phyloP scores from a whole-genome alignment of 208 protist species.

The Novymonas esmeraldas region DNA sequence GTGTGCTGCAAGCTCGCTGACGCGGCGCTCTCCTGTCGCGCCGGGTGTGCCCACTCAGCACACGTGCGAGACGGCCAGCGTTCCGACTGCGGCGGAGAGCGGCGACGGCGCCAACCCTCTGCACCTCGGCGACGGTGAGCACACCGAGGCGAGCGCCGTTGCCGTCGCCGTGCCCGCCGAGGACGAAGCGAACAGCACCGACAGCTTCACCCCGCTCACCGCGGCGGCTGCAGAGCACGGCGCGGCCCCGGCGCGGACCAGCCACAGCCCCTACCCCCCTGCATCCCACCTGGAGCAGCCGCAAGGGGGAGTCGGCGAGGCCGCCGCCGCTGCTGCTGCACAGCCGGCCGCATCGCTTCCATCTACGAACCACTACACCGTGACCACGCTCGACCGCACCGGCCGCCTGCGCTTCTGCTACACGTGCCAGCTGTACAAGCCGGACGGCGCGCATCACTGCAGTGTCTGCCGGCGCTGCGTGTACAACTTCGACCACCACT shows the following conservation, averaged over 20 bases:
- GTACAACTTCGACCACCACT: slow-evolving; percentile 92
- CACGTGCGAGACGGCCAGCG: background rate
- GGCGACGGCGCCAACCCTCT: background rate
- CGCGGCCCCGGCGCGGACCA: background rate
- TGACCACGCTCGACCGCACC: slow-evolving; percentile 35
- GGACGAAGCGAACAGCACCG: no score
- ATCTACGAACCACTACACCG: slow-evolving; percentile 41
- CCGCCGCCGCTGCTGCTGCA: no score
- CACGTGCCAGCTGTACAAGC: slow-evolving; percentile 74
- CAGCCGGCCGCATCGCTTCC: background rate
- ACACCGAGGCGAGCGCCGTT: background rate
- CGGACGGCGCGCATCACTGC: slow-evolving; percentile 86
- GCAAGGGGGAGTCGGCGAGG: background rate
- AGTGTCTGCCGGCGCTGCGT: slow-evolving; percentile 77
- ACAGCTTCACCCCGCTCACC: no score
- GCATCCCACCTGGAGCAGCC: background rate
- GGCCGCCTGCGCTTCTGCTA: slow-evolving; percentile 66
- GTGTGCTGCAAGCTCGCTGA: background rate
- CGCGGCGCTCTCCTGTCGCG: background rate
- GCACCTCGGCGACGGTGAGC: background rate
- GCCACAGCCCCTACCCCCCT: slow-evolving; percentile 20
- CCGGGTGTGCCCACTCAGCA: background rate
- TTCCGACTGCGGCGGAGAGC: background rate
- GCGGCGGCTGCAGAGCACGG: no score
- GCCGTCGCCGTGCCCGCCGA: no score